Base-by-base conservation (phyloP, 306 rosid species). In the Sechiopsis laciniata region DNA sequence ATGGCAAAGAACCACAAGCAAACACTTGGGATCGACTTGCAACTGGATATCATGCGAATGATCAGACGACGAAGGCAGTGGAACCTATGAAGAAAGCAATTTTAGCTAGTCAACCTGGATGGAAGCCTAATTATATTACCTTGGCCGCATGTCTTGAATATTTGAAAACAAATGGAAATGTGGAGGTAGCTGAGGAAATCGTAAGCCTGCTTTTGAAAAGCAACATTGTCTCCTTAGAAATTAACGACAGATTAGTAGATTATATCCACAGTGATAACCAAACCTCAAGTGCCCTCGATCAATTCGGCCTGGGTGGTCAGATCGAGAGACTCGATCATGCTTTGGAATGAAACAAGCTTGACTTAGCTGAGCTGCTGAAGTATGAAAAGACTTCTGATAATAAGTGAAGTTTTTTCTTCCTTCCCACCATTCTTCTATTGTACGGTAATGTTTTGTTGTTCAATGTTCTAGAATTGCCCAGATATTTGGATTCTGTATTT, bases 51-150 rank as follows among this genome's bases (percentile, higher is more conserved):
- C 60, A 48, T 16, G 78, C 76, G 59, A 64, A 79, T 63, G 83
- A 85, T 57, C 80, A 71, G 78, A 86, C 84, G 84, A 87, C 59
- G 6, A 84, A 84, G 78, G 90, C 88, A 7, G 92, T 85, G 74
- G 84, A 85, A 75, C 54, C 81, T 55, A 62, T 87, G 81, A 85
- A 80, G 84, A 87, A 84, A 75, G 82, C 80, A 9, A 29, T 83
- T 17, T 24, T 56, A 67, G 72, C 19, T 37, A 51, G 75, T 66
- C 79, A 32, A 45, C 82, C 72, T 32, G 51, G 62, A 35, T 61
- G 82, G 85, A 81, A 58, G 76, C 83, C 81, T 42, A 29, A 37
- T 75, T 73, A 53, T 40, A 14, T 8, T 17, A 80, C 73, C 26
- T 76, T 87, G 67, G 77, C 74, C 72, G 77, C 78, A 32, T 85